Evolutionary conservation across 768 basidiomycete species (phyloP), one percentile per base, ranked within the genome.

Genomic region (Leccinum longicurvipes): DNA sequence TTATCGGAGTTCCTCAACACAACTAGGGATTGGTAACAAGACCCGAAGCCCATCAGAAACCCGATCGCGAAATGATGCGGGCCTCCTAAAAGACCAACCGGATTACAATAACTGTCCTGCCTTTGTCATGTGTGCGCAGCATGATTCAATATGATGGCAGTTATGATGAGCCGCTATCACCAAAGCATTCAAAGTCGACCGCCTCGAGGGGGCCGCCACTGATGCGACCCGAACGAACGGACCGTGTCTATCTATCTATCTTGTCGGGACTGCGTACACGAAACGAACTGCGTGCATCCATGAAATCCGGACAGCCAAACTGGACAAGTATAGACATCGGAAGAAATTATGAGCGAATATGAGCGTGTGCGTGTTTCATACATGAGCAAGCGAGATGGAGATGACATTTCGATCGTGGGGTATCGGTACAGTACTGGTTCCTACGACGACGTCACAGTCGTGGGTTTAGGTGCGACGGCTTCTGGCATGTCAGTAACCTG

Each of bases 401-500:
- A 47, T 47, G 47, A 17, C 42, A 15, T n/a, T 12, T 27, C 15
- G 47, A 50, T 50, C 29, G 24, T 51, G 19, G 24, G n/a, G 49
- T 54, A 27, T 23, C 3, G 21, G 2, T 15, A 23, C n/a, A 21
- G 21, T 4, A 24, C 49, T 15, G 19, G 7, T 24, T 27, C 9
- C 25, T 46, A 46, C 21, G 44, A 47, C 39, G 8, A 21, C 17
- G 50, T 23, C 25, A 24, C 24, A n/a, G 7, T 15, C 1, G 14
- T 24, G 3, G 34, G 34, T 23, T 11, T 17, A 25, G 55, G 63
- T 31, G 66, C 60, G 44, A 74, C 78, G 2, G 68, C 68, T 31
- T 62, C 62, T 12, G 82, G 82, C 54, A 81, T 67, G 62, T 87
- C 85, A 11, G 74, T 63, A 23, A 96, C 87, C 50, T 78, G 81